Conservation (phyloP, 2,329 filamentous ascomycete genomes). For the Colletotrichum tropicale region DNA sequence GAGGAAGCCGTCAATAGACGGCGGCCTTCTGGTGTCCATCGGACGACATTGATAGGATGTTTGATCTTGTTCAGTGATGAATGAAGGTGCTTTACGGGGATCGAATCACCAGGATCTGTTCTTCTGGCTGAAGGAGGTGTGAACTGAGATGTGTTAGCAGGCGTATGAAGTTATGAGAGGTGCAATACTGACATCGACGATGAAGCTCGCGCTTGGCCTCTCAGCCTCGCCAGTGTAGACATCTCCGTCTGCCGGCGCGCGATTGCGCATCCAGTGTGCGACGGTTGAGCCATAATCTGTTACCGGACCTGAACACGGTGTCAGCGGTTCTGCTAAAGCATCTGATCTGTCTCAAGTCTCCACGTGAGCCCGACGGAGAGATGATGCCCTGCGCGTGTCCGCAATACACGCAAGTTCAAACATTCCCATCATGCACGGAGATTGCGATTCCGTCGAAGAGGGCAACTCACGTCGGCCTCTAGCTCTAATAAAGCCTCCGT, state of each 20-base stretch:
- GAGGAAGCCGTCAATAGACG: conserved; percentile 91
- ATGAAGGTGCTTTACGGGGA: conserved; percentile 94
- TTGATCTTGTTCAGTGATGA: conserved; percentile 99
- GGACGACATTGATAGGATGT: conserved; percentile 94
- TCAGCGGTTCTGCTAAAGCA: background rate
- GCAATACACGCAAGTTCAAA: background rate
- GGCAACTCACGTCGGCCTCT: conserved; percentile 54
- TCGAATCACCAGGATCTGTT: conserved; percentile 79
- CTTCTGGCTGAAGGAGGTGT: conserved; percentile 80
- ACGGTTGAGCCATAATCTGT: conserved; percentile 93
- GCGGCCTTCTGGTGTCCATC: conserved; percentile 96
- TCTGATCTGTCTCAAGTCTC: background rate
- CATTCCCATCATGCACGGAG: background rate
- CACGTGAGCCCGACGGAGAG: background rate
- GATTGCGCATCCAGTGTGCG: conserved; percentile 88
- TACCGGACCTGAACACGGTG: conserved; percentile 70
- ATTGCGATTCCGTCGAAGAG: background rate
- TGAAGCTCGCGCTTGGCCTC: conserved; percentile 85
- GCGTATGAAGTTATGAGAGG: background rate
- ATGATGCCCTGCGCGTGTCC: background rate
- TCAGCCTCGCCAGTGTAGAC: conserved; percentile 76
- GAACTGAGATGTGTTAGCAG: conserved; percentile 65
- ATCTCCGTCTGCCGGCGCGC: conserved; percentile 43
- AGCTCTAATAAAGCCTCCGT: conserved; percentile 52
- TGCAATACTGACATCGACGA: conserved; percentile 75